Evolutionary conservation across 139 green algal genomes (phyloP).

Genomic region (Tetradesmus obliquus): DNA sequence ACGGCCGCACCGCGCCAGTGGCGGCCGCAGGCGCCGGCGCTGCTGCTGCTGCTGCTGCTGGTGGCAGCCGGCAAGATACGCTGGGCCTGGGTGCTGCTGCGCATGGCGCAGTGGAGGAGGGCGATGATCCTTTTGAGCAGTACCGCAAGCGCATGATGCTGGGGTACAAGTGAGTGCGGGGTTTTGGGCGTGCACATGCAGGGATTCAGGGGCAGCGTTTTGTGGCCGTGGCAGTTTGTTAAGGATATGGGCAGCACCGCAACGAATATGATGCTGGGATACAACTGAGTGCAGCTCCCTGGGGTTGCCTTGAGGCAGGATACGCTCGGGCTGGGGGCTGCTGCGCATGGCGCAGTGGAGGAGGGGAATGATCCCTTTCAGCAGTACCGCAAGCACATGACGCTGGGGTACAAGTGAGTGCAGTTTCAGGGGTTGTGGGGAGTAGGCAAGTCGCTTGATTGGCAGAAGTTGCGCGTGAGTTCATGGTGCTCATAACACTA

Average conservation of each 20-base stretch:
- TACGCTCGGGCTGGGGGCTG: conserved; percentile 58
- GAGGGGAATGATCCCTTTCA: conserved; percentile 70
- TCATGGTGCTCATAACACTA: too few relatives aligned
- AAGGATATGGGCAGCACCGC: conserved; percentile 32
- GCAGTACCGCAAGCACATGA: conserved; percentile 75
- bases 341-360: conserved; percentile 46
- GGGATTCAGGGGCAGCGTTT: neutral
- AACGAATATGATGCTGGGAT: conserved; percentile 85
- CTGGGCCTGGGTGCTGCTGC: conserved; percentile 62
- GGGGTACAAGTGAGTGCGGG: conserved; percentile 71
- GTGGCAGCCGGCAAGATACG: neutral
- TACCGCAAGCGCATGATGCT: conserved; percentile 82
- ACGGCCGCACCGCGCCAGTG: conserved; percentile 66
- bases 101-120: conserved; percentile 53
- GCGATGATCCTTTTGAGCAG: conserved; percentile 74
- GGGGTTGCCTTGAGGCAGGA: neutral
- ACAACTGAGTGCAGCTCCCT: conserved; percentile 68
- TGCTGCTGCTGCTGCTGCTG: conserved; percentile 51
- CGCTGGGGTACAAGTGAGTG: conserved; percentile 80
- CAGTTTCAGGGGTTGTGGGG: too few relatives aligned
- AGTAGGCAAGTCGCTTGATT: neutral
- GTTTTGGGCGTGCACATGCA: neutral
- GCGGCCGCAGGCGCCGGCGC: conserved; percentile 43
- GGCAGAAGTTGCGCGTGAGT: too few relatives aligned
- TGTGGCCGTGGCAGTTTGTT: neutral